Conservation (phyloP, 192 early-diverging fungal species). For the Entomortierella lignicola region DNA sequence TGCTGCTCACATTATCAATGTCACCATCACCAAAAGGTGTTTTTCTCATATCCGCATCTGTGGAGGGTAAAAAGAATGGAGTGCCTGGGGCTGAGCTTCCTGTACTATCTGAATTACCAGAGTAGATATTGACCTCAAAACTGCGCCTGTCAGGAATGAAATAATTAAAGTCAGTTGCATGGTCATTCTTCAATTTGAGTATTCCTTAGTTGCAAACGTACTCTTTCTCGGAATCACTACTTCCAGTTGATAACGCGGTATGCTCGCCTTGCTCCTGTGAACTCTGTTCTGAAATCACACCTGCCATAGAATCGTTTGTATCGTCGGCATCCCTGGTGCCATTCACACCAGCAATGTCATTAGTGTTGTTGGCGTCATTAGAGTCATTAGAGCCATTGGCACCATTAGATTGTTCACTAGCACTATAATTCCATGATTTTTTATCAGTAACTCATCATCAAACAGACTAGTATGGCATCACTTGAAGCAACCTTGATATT, state of each 20-base stretch:
- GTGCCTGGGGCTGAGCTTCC: conserved; percentile 17
- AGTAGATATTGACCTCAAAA: conserved; percentile 40
- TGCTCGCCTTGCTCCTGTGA: conserved; percentile 6
- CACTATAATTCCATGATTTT: background rate
- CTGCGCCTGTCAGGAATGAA: conserved; percentile 22
- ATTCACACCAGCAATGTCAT: background rate
- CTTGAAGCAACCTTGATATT: background rate
- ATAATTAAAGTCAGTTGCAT: background rate
- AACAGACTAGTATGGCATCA: too few species aligned
- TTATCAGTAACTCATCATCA: background rate
- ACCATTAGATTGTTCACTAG: background rate
- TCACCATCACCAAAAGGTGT: conserved; percentile 37
- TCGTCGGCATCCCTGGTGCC: conserved; percentile 3
- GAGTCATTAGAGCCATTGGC: background rate
- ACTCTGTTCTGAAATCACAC: background rate
- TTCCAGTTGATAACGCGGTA: conserved; percentile 9
- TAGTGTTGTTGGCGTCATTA: background rate
- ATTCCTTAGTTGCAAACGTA: conserved; percentile 2
- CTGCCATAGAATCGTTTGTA: conserved; percentile 3
- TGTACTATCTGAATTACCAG: conserved; percentile 26
- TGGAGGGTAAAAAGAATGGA: conserved; percentile 1
- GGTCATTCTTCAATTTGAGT: background rate
- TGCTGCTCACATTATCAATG: conserved; percentile 26
- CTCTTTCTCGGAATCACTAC: conserved; percentile 48
- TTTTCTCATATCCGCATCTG: conserved; percentile 2